These are phyloP conservation scores for Nitzschia inconspicua DNA, from an alignment of 108 stramenopile genomes.

Conservation along the genomic window DNA sequence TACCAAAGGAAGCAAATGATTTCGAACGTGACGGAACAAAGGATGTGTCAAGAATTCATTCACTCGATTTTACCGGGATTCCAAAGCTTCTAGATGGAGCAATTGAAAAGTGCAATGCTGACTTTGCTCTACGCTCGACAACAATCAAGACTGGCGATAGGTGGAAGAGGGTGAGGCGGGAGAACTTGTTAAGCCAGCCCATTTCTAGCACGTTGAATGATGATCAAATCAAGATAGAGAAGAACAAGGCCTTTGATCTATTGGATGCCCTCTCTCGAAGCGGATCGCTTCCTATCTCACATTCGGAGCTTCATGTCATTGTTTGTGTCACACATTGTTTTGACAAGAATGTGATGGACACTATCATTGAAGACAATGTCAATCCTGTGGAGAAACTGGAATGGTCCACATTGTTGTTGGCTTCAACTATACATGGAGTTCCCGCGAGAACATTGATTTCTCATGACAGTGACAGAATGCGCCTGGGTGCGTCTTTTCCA, in stretches of 20 bases:
- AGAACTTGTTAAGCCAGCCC: constrained; percentile 37
- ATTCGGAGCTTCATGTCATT: constrained; percentile 78
- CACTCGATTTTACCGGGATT: constrained; percentile 55
- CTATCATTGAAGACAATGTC: constrained; percentile 77
- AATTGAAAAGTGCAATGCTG: constrained; percentile 47
- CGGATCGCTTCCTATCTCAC: constrained; percentile 67
- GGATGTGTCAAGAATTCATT: neutral
- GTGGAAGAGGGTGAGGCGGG: constrained; percentile 55
- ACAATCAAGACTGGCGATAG: constrained; percentile 44
- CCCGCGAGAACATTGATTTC: constrained; percentile 4
- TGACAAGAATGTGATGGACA: constrained; percentile 72
- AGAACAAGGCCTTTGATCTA: constrained; percentile 81
- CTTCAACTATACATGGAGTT: constrained; percentile 50
- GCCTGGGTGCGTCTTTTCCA: constrained; percentile 16
- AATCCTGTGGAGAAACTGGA: constrained; percentile 89
- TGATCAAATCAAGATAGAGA: constrained; percentile 42
- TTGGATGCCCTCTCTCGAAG: constrained; percentile 81
- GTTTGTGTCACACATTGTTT: constrained; percentile 84
- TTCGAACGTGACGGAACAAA: neutral
- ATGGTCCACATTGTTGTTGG: constrained; percentile 67
- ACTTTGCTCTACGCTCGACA: constrained; percentile 63
- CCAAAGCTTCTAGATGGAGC: constrained; percentile 60
- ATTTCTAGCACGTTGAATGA: constrained; percentile 1
- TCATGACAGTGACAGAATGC: constrained; percentile 1
- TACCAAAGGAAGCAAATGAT: neutral